phyloP scores from a whole-genome alignment of 768 basidiomycete species.

The Pisolithus microcarpus region DNA sequence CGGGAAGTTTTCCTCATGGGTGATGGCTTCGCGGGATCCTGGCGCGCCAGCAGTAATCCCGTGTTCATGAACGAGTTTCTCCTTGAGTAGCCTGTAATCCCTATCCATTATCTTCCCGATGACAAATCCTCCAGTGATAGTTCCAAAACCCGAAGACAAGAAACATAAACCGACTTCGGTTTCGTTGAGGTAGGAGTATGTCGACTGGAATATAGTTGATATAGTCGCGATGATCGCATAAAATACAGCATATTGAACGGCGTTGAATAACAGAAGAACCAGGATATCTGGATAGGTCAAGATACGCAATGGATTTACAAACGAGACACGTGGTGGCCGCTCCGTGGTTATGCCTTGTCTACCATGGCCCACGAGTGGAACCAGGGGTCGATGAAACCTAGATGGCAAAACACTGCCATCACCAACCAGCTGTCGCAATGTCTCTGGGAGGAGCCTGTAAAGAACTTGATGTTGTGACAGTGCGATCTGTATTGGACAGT shows the following conservation, averaged over 20 bases:
- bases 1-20: constrained; percentile 41
- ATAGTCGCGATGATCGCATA: constrained; percentile 38
- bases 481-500: constrained; percentile 12
- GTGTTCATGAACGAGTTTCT: constrained; percentile 9
- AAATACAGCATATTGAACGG: constrained; percentile 47
- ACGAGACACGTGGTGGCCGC: constrained; percentile 9
- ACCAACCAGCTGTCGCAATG: constrained; percentile 17
- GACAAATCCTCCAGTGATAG: constrained; percentile 48
- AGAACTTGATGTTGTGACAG: constrained; percentile 17
- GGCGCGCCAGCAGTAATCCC: constrained; percentile 16
- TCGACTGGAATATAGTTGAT: constrained; percentile 43
- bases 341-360: constrained; percentile 8
- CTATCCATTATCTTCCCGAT: constrained; percentile 60
- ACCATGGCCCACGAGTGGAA: constrained; percentile 19
- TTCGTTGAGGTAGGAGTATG: constrained; percentile 44
- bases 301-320: constrained; percentile 34
- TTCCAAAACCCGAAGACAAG: constrained; percentile 68
- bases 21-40: constrained; percentile 14
- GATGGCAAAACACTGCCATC: constrained; percentile 24
- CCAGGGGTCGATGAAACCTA: constrained; percentile 21
- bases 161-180: constrained; percentile 68
- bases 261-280: constrained; percentile 42
- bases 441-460: constrained; percentile 24
- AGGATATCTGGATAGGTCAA: constrained; percentile 33
- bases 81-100: constrained; percentile 46